Evolutionary conservation across 208 protist genomes (phyloP).

Genomic region (Crithidia fasciculata): DNA sequence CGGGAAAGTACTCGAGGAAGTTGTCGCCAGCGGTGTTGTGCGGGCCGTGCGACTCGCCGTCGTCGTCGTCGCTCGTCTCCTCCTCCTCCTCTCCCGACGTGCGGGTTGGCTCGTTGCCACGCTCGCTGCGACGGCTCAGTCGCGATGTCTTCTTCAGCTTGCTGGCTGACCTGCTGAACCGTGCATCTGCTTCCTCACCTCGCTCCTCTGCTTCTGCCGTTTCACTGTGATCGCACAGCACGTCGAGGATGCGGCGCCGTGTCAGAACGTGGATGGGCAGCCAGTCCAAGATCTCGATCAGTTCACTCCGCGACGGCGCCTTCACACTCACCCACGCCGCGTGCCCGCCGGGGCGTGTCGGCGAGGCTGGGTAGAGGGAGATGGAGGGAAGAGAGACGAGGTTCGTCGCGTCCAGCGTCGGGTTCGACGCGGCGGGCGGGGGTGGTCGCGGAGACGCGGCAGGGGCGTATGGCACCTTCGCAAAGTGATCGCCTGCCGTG

Average conservation of each 20-base stretch:
- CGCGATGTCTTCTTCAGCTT: not conserved
- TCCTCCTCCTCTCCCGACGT: not conserved
- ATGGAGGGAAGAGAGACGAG: slow-evolving; percentile 8
- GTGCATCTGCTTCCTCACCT: not conserved
- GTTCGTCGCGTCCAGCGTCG: not conserved
- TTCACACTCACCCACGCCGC: slow-evolving; percentile 52
- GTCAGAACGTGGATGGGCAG: slow-evolving; percentile 57
- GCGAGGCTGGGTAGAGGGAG: slow-evolving; percentile 3
- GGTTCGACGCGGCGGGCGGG: not conserved
- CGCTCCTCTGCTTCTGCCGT: too few species aligned
- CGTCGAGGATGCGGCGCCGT: slow-evolving; percentile 21
- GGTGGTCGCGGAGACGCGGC: not conserved
- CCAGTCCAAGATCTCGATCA: slow-evolving; percentile 40
- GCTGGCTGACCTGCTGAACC: not conserved
- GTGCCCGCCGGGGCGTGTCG: slow-evolving; percentile 1
- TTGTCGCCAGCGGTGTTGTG: slow-evolving; percentile 16
- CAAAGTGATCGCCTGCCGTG: slow-evolving; percentile 14
- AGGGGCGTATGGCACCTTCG: not conserved
- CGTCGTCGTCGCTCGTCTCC: not conserved
- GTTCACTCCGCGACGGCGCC: slow-evolving; percentile 17
- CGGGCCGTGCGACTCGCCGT: not conserved
- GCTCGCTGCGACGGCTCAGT: not conserved
- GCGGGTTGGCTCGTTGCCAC: not conserved
- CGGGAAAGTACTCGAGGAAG: slow-evolving; percentile 61
- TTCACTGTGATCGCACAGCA: slow-evolving; percentile 5